A percentile compares a stretch with the other conserved stretches of the same genome.
Conservation (phyloP, 306 rosid species). For the Cicer pinnatifidum region DNA sequence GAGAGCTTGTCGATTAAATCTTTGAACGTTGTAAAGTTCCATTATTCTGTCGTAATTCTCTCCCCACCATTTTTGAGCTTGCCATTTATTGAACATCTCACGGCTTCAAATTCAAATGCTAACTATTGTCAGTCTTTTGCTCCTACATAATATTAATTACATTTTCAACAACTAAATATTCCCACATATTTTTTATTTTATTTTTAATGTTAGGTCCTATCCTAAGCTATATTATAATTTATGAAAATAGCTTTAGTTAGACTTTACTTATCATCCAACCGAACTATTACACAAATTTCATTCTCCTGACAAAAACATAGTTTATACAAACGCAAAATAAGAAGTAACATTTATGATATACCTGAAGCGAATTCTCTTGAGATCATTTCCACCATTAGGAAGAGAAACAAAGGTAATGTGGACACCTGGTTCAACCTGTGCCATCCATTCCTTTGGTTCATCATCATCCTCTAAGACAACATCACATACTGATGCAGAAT, state of each 20-base stretch:
- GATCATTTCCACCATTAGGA: conserved; percentile 92
- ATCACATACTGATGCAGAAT: conserved; percentile 65
- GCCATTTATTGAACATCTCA: conserved; percentile 86
- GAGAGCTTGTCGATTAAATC: conserved; percentile 84
- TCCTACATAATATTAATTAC: conserved; percentile 41
- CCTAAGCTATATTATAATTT: conserved; percentile 10
- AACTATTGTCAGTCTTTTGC: conserved; percentile 52
- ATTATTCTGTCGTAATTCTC: conserved; percentile 89
- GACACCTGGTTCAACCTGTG: conserved; percentile 94
- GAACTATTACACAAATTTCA: too few relatives aligned
- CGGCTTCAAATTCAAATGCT: conserved; percentile 71
- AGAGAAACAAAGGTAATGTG: conserved; percentile 85
- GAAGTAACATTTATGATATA: conserved; percentile 27
- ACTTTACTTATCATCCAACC: too few relatives aligned
- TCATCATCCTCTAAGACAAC: conserved; percentile 86
- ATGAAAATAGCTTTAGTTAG: neutral
- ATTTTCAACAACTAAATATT: conserved; percentile 44
- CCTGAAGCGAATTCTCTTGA: conserved; percentile 94
- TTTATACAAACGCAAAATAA: too few relatives aligned
- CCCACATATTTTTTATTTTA: conserved; percentile 11
- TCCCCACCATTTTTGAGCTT: conserved; percentile 99
- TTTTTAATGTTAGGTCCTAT: conserved; percentile 28
- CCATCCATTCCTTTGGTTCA: conserved; percentile 96
- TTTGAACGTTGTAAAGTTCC: conserved; percentile 94
- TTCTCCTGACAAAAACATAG: too few relatives aligned